Base-by-base conservation (phyloP, 2,329 filamentous ascomycete genomes). In the Stachybotrys chartarum region DNA sequence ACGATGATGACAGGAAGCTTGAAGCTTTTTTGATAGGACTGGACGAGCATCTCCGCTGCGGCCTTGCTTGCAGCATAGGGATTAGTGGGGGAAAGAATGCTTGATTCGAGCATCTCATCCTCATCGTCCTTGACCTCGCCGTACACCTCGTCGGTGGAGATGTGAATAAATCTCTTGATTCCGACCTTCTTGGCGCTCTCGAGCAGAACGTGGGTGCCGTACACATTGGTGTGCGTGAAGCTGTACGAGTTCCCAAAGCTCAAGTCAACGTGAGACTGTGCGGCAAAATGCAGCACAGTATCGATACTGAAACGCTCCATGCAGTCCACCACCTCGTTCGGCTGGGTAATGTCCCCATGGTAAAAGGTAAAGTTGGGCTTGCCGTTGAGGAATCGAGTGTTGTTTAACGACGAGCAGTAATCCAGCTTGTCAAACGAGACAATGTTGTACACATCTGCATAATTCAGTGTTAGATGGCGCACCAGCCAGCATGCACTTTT, bases 61-160 rank as follows among this genome's bases (percentile, higher is more conserved):
- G 88, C 88, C 71, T 92, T 92, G 72, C 84, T 88, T 18, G 88
- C 88, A 10, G 88, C 85, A 63, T 92, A 92, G 14, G 90, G 90
- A 64, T 93, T 94, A 18, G 89, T 92, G 0, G 90, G 90, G 1
- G 85, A 85, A 39, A 93, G 77, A 61, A 89, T 83, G 71, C 87
- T 89, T 16, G 83, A 82, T 72, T 92, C 89, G 47, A 86, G 75
- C 60, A 90, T 70, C 64, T 90, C 88, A 57, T 87, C 86, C 4
- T 85, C 85, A 42, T 84, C 86, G 53, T 86, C 83, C 57, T 83
- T 83, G 57, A 90, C 87, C 68, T 93, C 89, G 47, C 90, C 90
- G 63, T 93, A 93, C 1, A 93, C 90, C 73, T 93, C 90, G 67
- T 94, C 90, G 1, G 90, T 93, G 10, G 87, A 91, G 59, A 93